phyloP scores from a whole-genome alignment of 805 yeast species.

The Candida ortonii region DNA sequence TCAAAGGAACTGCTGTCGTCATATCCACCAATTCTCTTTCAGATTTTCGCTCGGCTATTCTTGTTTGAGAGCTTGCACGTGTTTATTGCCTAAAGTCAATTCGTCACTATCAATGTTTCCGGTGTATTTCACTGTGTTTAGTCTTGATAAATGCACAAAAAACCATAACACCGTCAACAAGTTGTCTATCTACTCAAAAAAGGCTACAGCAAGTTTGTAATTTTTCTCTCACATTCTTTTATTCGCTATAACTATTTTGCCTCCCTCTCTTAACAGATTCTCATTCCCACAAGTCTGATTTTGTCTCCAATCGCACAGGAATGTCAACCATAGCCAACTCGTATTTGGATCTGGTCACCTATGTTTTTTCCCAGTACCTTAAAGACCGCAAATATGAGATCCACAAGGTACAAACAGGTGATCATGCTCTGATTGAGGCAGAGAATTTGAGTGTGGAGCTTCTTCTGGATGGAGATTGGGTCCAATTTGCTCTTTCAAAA shows the following conservation, averaged over 20 bases:
- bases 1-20: conserved; percentile 93
- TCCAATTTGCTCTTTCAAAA: not conserved
- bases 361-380: conserved; percentile 8
- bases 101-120: no score
- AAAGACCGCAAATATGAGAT: conserved; percentile 5
- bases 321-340: conserved; percentile 1
- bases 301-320: not conserved
- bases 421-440: no score
- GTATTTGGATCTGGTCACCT: conserved; percentile 9
- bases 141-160: not conserved
- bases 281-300: not conserved
- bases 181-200: conserved; percentile 2
- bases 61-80: not conserved
- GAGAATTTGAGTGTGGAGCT: no score
- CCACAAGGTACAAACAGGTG: no score
- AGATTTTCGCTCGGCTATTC: not conserved
- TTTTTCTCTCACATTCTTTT: conserved; percentile 8
- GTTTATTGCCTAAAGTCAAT: no score
- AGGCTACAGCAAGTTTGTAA: conserved; percentile 8
- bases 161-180: no score
- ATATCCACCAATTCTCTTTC: conserved; percentile 32
- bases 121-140: not conserved
- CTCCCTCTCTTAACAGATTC: not conserved
- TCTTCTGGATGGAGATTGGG: no score
- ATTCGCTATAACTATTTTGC: not conserved